A percentile compares a stretch with the other conserved stretches of the same genome.
phyloP scores from a whole-genome alignment of 176 grass and related monocot species.

The Alloteropsis semialata region DNA sequence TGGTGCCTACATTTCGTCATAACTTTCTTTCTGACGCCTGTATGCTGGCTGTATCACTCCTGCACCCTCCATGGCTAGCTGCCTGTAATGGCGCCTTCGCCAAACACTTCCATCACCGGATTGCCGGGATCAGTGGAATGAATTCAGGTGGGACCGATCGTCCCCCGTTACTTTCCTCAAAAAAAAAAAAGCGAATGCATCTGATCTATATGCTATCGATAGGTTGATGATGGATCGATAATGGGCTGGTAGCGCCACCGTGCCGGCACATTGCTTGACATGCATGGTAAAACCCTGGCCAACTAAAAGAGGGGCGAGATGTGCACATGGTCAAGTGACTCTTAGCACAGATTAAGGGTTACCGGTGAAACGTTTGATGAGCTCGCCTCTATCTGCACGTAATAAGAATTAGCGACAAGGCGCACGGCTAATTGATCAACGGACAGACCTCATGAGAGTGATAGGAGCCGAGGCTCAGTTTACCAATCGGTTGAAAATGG shows the following conservation, averaged over 20 bases:
- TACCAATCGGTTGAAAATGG: background rate
- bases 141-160: no score
- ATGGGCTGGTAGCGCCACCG: background rate
- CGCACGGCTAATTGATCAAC: background rate
- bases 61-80: no score
- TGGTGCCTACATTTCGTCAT: no score
- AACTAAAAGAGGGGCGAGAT: background rate
- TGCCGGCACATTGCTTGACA: background rate
- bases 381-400: background rate
- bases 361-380: background rate
- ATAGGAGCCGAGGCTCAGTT: background rate
- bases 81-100: no score
- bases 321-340: background rate
- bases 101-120: no score
- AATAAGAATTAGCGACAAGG: background rate
- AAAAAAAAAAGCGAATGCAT: no score
- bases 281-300: background rate
- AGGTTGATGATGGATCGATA: background rate
- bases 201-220: background rate
- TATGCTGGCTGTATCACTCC: no score
- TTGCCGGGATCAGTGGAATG: no score
- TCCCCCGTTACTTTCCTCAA: no score
- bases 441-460: conserved; percentile 11
- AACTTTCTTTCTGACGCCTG: no score
- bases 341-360: conserved; percentile 2